Evolutionary conservation across 1,284 basidiomycete genomes (phyloP).

Genomic region (Malassezia pachydermatis): DNA sequence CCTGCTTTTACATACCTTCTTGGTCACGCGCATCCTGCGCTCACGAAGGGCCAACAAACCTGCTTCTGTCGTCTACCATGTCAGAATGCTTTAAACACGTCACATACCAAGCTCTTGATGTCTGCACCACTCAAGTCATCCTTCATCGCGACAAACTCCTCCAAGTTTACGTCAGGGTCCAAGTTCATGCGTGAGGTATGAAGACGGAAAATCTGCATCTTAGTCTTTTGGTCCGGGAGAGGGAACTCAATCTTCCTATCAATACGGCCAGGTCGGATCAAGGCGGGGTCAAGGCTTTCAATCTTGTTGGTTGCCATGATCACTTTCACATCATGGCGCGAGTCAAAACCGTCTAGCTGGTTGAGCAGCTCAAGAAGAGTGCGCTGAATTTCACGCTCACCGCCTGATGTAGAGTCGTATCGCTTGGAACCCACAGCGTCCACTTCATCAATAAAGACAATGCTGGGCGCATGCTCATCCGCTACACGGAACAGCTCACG

Average conservation of each 20-base stretch:
- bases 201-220: slow-evolving; percentile 81
- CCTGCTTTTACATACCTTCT: slow-evolving; percentile 51
- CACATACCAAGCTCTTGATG: slow-evolving; percentile 70
- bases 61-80: slow-evolving; percentile 62
- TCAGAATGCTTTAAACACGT: not conserved
- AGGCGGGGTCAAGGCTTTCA: slow-evolving; percentile 85
- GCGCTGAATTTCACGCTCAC: slow-evolving; percentile 51
- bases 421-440: slow-evolving; percentile 52
- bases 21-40: slow-evolving; percentile 90
- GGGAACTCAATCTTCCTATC: slow-evolving; percentile 76
- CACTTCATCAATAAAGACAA: slow-evolving; percentile 52
- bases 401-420: slow-evolving; percentile 51
- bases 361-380: slow-evolving; percentile 51
- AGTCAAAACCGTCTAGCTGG: slow-evolving; percentile 96
- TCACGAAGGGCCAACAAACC: slow-evolving; percentile 87
- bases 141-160: slow-evolving; percentile 91
- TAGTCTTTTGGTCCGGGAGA: slow-evolving; percentile 44
- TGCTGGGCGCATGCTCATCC: slow-evolving; percentile 51
- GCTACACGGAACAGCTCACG: slow-evolving; percentile 51
- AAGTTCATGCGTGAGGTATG: slow-evolving; percentile 96
- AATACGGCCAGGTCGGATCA: slow-evolving; percentile 97
- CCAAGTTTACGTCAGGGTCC: slow-evolving; percentile 79
- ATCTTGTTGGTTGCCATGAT: slow-evolving; percentile 76
- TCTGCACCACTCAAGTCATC: slow-evolving; percentile 95
- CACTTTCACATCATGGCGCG: slow-evolving; percentile 96